Base-by-base conservation (phyloP, 129 eudicot genomes). In the Ambrosia artemisiifolia region DNA sequence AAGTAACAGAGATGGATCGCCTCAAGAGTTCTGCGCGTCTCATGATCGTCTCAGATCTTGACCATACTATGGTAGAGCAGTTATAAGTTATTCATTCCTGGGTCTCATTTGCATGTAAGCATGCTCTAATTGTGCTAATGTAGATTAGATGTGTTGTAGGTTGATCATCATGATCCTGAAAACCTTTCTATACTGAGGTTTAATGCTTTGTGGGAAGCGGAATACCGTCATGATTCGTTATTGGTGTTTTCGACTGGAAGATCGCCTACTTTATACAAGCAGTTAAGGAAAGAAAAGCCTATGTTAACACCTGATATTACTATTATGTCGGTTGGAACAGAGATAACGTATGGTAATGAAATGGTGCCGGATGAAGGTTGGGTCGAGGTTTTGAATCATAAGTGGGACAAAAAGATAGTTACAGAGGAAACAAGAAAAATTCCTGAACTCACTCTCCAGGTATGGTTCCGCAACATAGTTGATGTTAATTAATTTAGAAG, bases 301-400 rank as follows among this genome's bases (percentile, higher is more conserved):
- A 83, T 94, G 98, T 35, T 90, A 70, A 94, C 98, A 56, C 98
- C 98, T 14, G 98, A 94, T 74, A 84, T 94, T 69, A 87, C 96
- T 6, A 90, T 94, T 67, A 85, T 86, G 98, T 94, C 98, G n/a
- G 98, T 94, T 19, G 98, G 98, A 75, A 94, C 98, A 3, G 98
- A 94, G 83, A 94, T 94, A 46, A 87, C 97, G 17, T 94, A 94
- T 59, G 98, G 98, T 38, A 94, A 94, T 76, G 75, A 84, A 5
- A 90, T 94, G 96, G 91, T 82, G 42, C 98, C 92, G 0, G 98
- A 94, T 84, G 86, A 90, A 51, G 98, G 98, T 14, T 94, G 98
- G 98, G 83, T 87, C 51, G 89, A 85, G 40, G 13, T 72, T 77
- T 47, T 94, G 35, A 87, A 90, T 79, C 79, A 88, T 67, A 94